Conservation (phyloP, 2,329 filamentous ascomycete genomes). For the Alternaria angustiovoidea region DNA sequence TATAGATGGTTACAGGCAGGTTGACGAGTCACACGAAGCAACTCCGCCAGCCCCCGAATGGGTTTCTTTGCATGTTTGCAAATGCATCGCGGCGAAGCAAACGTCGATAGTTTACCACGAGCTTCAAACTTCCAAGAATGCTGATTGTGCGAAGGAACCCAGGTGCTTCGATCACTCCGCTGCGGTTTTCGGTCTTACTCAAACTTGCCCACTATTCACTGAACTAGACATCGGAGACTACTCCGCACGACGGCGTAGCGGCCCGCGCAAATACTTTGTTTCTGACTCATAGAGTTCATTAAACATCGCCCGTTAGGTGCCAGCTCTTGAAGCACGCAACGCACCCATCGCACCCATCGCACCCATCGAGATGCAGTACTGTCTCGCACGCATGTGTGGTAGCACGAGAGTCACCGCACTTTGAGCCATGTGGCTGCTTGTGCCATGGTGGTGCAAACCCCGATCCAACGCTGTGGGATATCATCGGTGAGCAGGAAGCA, state of each 20-base stretch:
- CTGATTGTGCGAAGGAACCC: not conserved
- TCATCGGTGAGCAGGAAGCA: not conserved
- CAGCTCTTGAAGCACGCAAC: not conserved
- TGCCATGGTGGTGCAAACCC: not conserved
- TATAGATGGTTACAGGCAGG: conserved; percentile 1
- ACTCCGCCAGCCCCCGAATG: conserved; percentile 1
- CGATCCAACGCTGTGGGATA: not conserved
- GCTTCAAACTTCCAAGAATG: not conserved
- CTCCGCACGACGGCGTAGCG: not conserved
- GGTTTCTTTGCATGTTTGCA: not conserved
- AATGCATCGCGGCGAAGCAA: not conserved
- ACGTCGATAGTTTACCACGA: not conserved
- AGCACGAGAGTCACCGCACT: conserved; percentile 15
- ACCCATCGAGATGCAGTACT: not conserved
- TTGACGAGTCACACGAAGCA: not conserved
- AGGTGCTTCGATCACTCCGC: not conserved
- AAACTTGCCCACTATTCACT: not conserved
- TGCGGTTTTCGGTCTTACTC: not conserved
- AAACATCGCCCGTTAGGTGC: not conserved
- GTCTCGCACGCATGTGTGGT: not conserved
- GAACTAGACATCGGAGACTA: not conserved
- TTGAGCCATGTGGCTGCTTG: conserved; percentile 22
- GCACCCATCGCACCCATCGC: not conserved
- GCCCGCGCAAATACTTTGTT: not conserved
- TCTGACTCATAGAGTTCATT: not conserved